Evolutionary conservation across 306 rosid species (phyloP), one percentile per base, ranked within the genome.

Genomic region (Quercus engelmannii): DNA sequence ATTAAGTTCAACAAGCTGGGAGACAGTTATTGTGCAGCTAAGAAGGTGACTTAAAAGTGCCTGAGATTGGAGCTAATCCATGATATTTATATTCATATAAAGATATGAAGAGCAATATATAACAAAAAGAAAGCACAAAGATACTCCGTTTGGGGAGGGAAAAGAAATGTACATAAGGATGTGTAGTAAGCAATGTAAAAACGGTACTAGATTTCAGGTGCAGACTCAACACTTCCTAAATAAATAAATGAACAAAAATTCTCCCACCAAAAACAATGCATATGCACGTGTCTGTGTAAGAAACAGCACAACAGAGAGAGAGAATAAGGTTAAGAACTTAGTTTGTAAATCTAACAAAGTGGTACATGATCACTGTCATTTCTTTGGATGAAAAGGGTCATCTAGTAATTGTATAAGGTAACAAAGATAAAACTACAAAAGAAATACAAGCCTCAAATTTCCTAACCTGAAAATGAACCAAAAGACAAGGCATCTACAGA

Each of bases 361-460:
- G 79, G 76, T 25, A 62, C 71, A 68, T 33, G 54, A 68, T 68
- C 28, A 31, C 31, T 25, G 18, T 19, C 19, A 73, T 52, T 21
- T 55, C 51, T 18, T 79, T 69, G 52, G 64, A 81, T 58, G 74
- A 74, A 49, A 80, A 77, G 65, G 79, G 72, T 62, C 82, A 81
- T 79, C 64, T 23, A 57, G 64, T 69, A 41, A 76, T 72, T 61
- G 46, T 55, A 55, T 20, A 52, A 73, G 83, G 77, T 14, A 62
- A 62, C 49, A 38, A 57, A 56, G 33, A 78, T 8, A 57, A 69
- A 58, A 63, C 71, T 52, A 73, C 75, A 78, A 55, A 76, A 72
- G 57, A 57, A 79, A 31, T 51, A 73, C 76, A 65, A 38, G 76
- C 62, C 63, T 70, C 73, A 55, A 69, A 43, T 64, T 69, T 72